phyloP scores from a whole-genome alignment of 495 filamentous ascomycete species.

The Corynascus novoguineensis region DNA sequence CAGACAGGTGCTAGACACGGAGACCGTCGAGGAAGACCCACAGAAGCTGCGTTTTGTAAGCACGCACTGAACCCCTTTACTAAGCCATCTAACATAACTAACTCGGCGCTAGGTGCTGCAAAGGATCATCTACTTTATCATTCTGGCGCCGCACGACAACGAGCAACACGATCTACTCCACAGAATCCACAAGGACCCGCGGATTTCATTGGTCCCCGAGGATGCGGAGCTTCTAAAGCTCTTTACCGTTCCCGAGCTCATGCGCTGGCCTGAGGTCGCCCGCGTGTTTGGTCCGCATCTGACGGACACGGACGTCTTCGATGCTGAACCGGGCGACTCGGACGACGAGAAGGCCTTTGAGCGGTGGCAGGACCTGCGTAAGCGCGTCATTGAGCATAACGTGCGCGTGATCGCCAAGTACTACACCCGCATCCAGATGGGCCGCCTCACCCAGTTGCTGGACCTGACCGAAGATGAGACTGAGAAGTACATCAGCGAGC shows the following conservation, averaged over 20 bases:
- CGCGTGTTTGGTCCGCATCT: conserved; percentile 82
- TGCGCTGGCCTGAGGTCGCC: conserved; percentile 93
- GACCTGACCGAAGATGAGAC: conserved; percentile 93
- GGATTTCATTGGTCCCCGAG: conserved; percentile 61
- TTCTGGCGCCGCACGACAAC: conserved; percentile 95
- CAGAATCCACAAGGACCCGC: conserved; percentile 70
- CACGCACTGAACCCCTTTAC: conserved; percentile 5
- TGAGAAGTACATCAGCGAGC: conserved; percentile 91
- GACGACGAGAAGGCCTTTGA: conserved; percentile 68
- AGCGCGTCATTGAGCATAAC: conserved; percentile 98
- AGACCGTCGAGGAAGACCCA: conserved; percentile 84
- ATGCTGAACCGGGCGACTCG: conserved; percentile 52
- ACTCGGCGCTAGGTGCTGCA: conserved; percentile 61
- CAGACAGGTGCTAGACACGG: conserved; percentile 89
- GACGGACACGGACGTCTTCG: conserved; percentile 88
- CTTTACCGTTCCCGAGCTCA: conserved; percentile 92
- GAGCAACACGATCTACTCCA: conserved; percentile 97
- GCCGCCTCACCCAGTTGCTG: conserved; percentile 78
- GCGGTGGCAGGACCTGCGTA: conserved; percentile 89
- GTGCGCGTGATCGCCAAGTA: conserved; percentile 96
- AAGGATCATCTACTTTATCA: conserved; percentile 93
- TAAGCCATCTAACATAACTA: conserved; percentile 17
- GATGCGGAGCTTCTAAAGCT: conserved; percentile 80
- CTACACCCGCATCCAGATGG: conserved; percentile 93
- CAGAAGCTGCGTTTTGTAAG: conserved; percentile 77